Conservation (phyloP, 495 filamentous ascomycete species). For the Aspergillus nidulans region DNA sequence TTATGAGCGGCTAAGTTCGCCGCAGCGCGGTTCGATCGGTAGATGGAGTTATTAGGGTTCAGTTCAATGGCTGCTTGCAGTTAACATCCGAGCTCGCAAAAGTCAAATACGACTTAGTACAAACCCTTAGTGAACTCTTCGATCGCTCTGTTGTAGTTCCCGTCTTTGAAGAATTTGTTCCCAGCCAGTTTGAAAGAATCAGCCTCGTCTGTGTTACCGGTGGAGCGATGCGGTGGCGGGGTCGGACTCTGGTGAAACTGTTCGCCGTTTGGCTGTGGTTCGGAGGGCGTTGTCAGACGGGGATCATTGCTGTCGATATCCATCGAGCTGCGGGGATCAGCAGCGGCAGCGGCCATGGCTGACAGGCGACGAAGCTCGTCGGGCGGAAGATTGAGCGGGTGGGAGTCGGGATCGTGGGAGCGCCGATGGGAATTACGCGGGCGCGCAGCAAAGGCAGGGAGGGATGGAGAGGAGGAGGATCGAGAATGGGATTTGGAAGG, state of each 20-base stretch:
- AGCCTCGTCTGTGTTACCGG: constrained; percentile 63
- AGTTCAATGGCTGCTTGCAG: constrained; percentile 66
- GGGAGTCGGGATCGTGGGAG: constrained; percentile 63
- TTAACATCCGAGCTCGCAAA: neutral
- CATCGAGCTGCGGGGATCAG: constrained; percentile 61
- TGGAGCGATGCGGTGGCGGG: constrained; percentile 72
- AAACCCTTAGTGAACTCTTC: constrained; percentile 91
- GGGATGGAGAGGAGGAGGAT: constrained; percentile 22
- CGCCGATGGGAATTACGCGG: constrained; percentile 27
- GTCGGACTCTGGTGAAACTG: constrained; percentile 50
- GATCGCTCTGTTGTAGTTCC: constrained; percentile 79
- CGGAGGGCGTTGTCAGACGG: constrained; percentile 32
- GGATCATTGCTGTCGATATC: constrained; percentile 67
- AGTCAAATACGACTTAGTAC: constrained; percentile 9
- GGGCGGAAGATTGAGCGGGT: constrained; percentile 83
- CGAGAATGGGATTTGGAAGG: constrained; percentile 15
- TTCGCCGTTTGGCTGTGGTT: constrained; percentile 49
- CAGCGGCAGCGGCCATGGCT: constrained; percentile 62
- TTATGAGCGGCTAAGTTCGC: constrained; percentile 82
- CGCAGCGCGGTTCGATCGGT: constrained; percentile 91
- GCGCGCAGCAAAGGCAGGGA: constrained; percentile 12
- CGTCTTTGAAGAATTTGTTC: constrained; percentile 94
- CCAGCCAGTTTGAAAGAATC: constrained; percentile 88
- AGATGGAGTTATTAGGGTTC: constrained; percentile 66
- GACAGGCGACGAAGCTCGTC: constrained; percentile 76